Conservation (phyloP, 1,284 basidiomycete species). For the Anthracocystis panici-leucophaei region DNA sequence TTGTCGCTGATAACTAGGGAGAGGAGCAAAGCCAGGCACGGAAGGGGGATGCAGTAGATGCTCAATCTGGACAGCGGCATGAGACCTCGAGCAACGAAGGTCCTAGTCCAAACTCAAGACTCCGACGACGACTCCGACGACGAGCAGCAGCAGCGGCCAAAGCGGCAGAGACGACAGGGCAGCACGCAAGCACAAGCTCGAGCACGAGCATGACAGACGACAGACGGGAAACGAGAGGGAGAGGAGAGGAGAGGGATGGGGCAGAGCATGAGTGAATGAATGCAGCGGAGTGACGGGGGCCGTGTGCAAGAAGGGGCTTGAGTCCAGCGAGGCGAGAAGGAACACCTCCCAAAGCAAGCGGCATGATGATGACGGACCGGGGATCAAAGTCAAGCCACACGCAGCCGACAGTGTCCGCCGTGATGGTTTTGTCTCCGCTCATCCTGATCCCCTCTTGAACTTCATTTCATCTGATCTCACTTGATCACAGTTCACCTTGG, state of each 20-base stretch:
- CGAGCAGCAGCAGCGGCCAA: not conserved
- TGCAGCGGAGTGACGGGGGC: slow-evolving; percentile 6
- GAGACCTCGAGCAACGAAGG: not conserved
- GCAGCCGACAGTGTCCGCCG: not conserved
- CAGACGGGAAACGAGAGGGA: not conserved
- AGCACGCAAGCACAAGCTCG: slow-evolving; percentile 9
- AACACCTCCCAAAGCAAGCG: slow-evolving; percentile 4
- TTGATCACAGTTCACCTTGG: not conserved
- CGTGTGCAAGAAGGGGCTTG: not conserved
- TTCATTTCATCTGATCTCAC: not conserved
- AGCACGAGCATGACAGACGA: slow-evolving; percentile 3
- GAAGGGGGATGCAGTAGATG: slow-evolving; percentile 29
- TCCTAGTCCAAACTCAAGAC: slow-evolving; percentile 7
- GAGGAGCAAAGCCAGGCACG: slow-evolving; percentile 8
- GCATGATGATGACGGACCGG: slow-evolving; percentile 4
- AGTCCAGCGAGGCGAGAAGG: not conserved
- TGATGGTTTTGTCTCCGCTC: not conserved
- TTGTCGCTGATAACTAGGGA: slow-evolving; percentile 1
- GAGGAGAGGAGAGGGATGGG: not conserved
- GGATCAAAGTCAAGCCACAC: slow-evolving; percentile 5
- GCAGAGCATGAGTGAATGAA: not conserved
- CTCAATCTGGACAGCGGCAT: slow-evolving; percentile 24
- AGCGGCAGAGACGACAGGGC: not conserved
- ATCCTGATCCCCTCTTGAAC: not conserved
- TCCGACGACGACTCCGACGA: slow-evolving; percentile 5